Base-by-base conservation (phyloP, 169 alveolate species). In the Eimeria acervulina region DNA sequence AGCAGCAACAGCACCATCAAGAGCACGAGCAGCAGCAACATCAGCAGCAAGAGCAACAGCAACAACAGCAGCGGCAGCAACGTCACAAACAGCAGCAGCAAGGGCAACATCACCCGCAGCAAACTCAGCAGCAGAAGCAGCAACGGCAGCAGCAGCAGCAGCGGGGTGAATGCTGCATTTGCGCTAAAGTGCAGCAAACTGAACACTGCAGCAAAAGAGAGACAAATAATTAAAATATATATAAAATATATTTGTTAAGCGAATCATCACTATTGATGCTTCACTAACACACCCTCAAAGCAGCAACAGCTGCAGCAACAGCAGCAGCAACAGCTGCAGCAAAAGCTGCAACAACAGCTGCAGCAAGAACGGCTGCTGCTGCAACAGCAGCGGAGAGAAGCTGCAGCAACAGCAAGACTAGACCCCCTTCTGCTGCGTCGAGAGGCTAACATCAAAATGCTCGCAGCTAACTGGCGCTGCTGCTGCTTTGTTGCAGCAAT, bases 61-160 rank as follows among this genome's bases (percentile, higher is more conserved):
- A 72, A n/a, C 47, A 72, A 17, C 83, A 7, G 47, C 52, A 72
- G 23, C 83, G 52, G 38, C 83, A 72, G 52, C 83, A 72, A 52
- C 47, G 10, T 7, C 52, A 72, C 17, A 26, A 72, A 10, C 83
- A 72, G 52, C 83, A 70, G 51, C 81, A 70, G 52, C 83, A 72
- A 52, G 36, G 13, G 52, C 52, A 72, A 28, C 83, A 72, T 7
- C 6, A 38, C 8, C 83, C 31, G 51, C 83, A 72, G 52, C 83
- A 72, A 28, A 3, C 2, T 4, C 83, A 72, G 83, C 83, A 72
- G 31, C 6, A 38, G 28, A 26, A 33, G 51, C 83, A 72, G 52
- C 83, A 72, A 21, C 80, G 36, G 83, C 83, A 31, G 83, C 83
- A 31, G 51, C 83, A 31, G 83, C 83, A 33, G 83, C 83, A 23